Evolutionary conservation across 2,329 filamentous ascomycete genomes (phyloP).

Genomic region (Pseudopithomyces maydicus): DNA sequence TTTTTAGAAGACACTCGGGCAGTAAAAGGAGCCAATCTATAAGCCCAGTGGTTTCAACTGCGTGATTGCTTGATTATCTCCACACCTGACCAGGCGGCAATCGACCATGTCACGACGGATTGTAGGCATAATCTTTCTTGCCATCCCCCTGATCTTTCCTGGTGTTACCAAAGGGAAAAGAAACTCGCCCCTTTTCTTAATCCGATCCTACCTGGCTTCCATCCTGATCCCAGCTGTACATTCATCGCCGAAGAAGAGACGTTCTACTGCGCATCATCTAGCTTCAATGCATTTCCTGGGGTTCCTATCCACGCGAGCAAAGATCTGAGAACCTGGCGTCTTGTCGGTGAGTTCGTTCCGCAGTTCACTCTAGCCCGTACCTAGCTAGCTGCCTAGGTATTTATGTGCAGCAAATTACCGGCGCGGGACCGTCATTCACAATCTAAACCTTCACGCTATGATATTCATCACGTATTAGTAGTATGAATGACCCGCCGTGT

Average conservation of each 20-base stretch:
- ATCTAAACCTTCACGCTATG: background rate
- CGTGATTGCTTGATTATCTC: conserved; percentile 1
- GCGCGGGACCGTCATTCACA: conserved; percentile 4
- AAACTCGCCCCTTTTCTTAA: conserved; percentile 36
- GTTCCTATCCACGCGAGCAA: conserved; percentile 59
- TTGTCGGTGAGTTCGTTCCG: conserved; percentile 37
- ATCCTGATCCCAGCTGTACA: conserved; percentile 56
- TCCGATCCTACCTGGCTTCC: conserved; percentile 57
- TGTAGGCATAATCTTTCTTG: background rate
- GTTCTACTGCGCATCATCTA: conserved; percentile 59
- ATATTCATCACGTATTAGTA: conserved; percentile 5
- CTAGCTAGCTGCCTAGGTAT: background rate
- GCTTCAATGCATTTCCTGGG: conserved; percentile 59
- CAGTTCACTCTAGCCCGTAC: background rate
- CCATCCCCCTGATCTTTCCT: conserved; percentile 7
- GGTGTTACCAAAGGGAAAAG: conserved; percentile 4
- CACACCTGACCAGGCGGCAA: conserved; percentile 6
- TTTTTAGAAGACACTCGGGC: conserved; percentile 1
- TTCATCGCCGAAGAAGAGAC: conserved; percentile 50
- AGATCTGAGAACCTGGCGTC: conserved; percentile 58
- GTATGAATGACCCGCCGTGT: background rate
- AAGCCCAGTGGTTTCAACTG: conserved; percentile 11
- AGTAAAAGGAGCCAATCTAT: conserved; percentile 16
- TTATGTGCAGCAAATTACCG: conserved; percentile 1
- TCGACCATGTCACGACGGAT: conserved; percentile 12